A percentile compares a stretch with the other conserved stretches of the same genome.
Conservation (phyloP, 208 protist species). For the Leishmania major region DNA sequence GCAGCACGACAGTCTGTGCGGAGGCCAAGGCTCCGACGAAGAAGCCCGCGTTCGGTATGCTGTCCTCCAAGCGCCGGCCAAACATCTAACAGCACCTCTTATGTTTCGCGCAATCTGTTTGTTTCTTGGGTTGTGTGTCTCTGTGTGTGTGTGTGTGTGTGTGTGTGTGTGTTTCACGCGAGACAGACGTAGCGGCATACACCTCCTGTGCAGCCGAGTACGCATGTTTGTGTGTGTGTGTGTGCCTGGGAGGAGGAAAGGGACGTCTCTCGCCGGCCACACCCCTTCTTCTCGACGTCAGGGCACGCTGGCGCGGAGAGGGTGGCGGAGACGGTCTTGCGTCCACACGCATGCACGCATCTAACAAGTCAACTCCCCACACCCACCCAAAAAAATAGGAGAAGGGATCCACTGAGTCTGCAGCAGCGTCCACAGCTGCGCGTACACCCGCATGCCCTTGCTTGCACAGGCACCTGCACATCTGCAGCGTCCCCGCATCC, state of each 20-base stretch:
- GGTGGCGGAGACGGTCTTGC: not conserved
- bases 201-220: not conserved
- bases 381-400: not conserved
- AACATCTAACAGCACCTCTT: slow-evolving; percentile 24
- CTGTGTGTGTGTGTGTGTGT: not conserved
- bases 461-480: not conserved
- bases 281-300: not conserved
- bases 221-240: not conserved
- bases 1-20: not conserved
- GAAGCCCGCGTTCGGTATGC: slow-evolving; percentile 15
- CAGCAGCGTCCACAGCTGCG: not conserved
- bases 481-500: not conserved
- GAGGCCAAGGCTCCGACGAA: not conserved
- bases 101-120: not conserved
- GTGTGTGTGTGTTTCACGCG: not conserved
- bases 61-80: slow-evolving; percentile 27
- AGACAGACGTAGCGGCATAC: not conserved
- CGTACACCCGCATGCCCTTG: not conserved
- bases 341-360: not conserved
- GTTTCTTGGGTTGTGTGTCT: too few relatives aligned
- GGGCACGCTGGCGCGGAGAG: not conserved
- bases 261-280: not conserved
- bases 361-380: not conserved
- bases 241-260: not conserved
- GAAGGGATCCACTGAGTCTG: not conserved